Evolutionary conservation across 768 basidiomycete genomes (phyloP).

Genomic region (Lentinula lateritia): DNA sequence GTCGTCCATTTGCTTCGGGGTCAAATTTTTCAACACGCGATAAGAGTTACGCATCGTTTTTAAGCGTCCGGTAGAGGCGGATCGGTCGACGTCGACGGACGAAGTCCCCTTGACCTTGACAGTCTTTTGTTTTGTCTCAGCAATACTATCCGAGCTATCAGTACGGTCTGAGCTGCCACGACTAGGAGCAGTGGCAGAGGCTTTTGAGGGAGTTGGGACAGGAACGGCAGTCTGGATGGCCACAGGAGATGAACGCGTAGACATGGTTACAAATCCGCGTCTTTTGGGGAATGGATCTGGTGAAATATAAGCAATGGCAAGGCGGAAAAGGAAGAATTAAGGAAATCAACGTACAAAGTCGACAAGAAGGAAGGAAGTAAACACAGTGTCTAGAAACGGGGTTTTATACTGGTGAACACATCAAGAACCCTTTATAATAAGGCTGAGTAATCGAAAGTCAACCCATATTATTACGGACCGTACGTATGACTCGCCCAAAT

Average conservation of each 20-base stretch:
- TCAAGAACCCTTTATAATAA: neutral
- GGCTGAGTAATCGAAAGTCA: neutral
- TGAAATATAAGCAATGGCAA: neutral
- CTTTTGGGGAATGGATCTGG: neutral
- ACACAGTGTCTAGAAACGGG: neutral
- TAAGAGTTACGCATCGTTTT: conserved; percentile 2
- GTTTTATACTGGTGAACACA: neutral
- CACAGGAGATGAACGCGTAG: conserved; percentile 1
- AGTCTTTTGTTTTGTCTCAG: neutral
- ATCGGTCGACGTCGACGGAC: neutral
- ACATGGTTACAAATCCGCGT: neutral
- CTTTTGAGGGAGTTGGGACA: neutral
- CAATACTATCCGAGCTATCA: neutral
- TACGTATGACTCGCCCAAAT: neutral
- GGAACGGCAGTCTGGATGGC: neutral
- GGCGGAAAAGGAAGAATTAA: neutral
- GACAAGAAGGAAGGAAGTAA: neutral
- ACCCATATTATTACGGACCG: neutral
- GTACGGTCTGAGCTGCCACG: neutral
- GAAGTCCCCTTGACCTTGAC: neutral
- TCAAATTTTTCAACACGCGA: conserved; percentile 2
- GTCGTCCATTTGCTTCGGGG: conserved; percentile 1
- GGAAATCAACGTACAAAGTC: neutral
- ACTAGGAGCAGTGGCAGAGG: neutral
- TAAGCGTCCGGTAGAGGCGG: neutral